Evolutionary conservation across 1,284 basidiomycete genomes (phyloP).

Genomic region (Trametes versicolor): DNA sequence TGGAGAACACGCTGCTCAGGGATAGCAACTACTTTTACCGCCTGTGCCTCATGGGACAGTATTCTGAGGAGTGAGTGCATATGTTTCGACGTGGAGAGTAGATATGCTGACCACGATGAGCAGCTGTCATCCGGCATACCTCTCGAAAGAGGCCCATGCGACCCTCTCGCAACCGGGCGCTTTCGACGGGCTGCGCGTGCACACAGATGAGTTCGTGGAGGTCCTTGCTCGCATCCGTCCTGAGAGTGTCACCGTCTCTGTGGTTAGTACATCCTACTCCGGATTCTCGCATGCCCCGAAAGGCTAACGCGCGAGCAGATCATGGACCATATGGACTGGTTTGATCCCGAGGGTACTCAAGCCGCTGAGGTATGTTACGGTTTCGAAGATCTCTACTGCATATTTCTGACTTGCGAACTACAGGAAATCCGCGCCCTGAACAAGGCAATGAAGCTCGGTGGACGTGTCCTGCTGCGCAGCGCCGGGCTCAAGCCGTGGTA

Average conservation of each 20-base stretch:
- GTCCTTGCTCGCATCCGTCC: conserved; percentile 35
- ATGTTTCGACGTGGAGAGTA: too few species aligned
- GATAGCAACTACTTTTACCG: conserved; percentile 37
- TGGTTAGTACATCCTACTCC: conserved; percentile 17
- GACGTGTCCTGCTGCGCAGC: conserved; percentile 35
- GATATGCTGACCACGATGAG: background rate
- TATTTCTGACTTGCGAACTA: too few species aligned
- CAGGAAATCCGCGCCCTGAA: conserved; percentile 35
- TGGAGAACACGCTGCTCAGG: conserved; percentile 33
- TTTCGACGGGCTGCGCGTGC: conserved; percentile 34
- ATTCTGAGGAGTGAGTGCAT: conserved; percentile 30
- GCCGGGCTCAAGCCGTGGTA: conserved; percentile 37
- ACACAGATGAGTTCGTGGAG: conserved; percentile 37
- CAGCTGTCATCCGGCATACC: conserved; percentile 34
- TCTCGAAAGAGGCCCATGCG: conserved; percentile 31
- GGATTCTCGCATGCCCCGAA: too few species aligned
- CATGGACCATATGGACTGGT: conserved; percentile 40
- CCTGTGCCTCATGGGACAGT: conserved; percentile 32
- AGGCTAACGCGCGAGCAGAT: conserved; percentile 19
- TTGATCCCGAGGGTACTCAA: conserved; percentile 30
- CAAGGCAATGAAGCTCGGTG: conserved; percentile 37
- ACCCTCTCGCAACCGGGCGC: conserved; percentile 31
- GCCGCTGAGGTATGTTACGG: conserved; percentile 22
- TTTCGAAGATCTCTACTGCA: too few species aligned
- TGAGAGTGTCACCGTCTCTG: conserved; percentile 34